phyloP scores from a whole-genome alignment of 1,284 basidiomycete species.

The Lentinus polychrous region DNA sequence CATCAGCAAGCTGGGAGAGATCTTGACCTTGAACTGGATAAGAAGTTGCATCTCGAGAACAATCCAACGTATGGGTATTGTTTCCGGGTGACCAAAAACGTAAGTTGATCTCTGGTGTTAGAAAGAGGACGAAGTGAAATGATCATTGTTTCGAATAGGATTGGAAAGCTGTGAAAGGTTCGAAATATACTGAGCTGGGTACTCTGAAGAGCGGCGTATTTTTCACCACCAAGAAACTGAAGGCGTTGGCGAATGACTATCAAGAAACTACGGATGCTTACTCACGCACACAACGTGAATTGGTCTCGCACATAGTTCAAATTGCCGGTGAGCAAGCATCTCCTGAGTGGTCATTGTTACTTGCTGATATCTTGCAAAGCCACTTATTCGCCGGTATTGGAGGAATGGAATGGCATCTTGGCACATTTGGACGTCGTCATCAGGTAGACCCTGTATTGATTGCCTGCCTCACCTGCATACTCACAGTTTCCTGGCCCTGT shows the following conservation, averaged over 20 bases:
- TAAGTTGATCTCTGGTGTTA: slow-evolving; percentile 32
- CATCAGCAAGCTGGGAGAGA: slow-evolving; percentile 71
- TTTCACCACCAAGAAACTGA: slow-evolving; percentile 84
- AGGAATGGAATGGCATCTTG: slow-evolving; percentile 81
- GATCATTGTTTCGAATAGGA: slow-evolving; percentile 6
- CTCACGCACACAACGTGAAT: slow-evolving; percentile 66
- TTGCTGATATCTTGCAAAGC: slow-evolving; percentile 37
- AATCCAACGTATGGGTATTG: slow-evolving; percentile 89
- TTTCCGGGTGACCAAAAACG: slow-evolving; percentile 88
- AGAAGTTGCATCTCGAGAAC: slow-evolving; percentile 96
- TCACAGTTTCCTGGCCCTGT: too few relatives aligned
- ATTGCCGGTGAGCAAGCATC: slow-evolving; percentile 69
- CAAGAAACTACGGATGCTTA: slow-evolving; percentile 69
- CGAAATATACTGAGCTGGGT: slow-evolving; percentile 79
- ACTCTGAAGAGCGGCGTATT: slow-evolving; percentile 86
- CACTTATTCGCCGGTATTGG: slow-evolving; percentile 87
- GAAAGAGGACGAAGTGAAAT: not conserved
- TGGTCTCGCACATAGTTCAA: slow-evolving; percentile 91
- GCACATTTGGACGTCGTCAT: slow-evolving; percentile 91
- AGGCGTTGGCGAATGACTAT: slow-evolving; percentile 70
- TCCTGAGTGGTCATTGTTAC: not conserved
- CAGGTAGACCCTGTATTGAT: slow-evolving; percentile 47
- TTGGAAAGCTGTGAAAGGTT: slow-evolving; percentile 55
- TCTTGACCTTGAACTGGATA: slow-evolving; percentile 83
- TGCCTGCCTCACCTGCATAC: too few relatives aligned